Conservation (phyloP, 2,329 filamentous ascomycete species). For the Tolypocladium ophioglossoides region DNA sequence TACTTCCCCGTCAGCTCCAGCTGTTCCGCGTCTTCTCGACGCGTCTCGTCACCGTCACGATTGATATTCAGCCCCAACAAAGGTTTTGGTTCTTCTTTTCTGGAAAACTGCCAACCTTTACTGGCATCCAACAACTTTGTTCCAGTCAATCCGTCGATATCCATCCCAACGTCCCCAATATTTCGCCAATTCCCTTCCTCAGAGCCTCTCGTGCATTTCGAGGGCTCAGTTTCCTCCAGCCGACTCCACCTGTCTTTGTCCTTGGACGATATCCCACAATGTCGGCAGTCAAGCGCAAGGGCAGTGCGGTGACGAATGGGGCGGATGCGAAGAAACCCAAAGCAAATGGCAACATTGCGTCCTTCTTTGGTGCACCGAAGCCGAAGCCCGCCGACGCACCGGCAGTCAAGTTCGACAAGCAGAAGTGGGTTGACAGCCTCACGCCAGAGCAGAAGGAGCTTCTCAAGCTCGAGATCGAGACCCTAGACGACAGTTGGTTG, state of each 20-base stretch:
- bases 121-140: no score
- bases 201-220: constrained; percentile 3
- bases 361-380: constrained; percentile 62
- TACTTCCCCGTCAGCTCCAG: not conserved
- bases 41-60: not conserved
- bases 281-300: constrained; percentile 58
- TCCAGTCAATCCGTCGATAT: not conserved
- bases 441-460: constrained; percentile 73
- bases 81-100: not conserved
- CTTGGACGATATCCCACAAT: constrained; percentile 22
- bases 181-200: constrained; percentile 9
- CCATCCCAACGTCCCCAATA: constrained; percentile 1
- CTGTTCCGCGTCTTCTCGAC: constrained; percentile 1
- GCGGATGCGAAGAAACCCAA: constrained; percentile 59
- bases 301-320: constrained; percentile 31
- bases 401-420: constrained; percentile 66
- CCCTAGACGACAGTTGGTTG: constrained; percentile 85
- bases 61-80: not conserved
- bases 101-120: not conserved
- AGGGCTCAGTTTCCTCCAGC: constrained; percentile 5
- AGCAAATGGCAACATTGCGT: constrained; percentile 69
- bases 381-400: constrained; percentile 41
- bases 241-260: not conserved
- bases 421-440: constrained; percentile 74
- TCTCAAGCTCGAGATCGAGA: constrained; percentile 83